Base-by-base conservation (phyloP, 345 rosid genomes). In the Populus deltoides region DNA sequence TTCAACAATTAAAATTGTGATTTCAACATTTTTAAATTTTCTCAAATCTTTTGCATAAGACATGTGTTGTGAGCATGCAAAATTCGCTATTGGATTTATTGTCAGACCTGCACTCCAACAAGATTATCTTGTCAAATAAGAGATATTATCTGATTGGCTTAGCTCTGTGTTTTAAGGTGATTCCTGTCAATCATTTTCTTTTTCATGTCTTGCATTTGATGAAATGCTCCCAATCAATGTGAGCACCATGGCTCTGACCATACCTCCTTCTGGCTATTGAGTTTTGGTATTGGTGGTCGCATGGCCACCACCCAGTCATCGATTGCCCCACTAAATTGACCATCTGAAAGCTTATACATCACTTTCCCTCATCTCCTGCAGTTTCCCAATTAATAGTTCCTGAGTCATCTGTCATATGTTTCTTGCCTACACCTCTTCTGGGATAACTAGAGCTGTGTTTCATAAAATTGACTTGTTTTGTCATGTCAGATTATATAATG, bases 121-220 rank as follows among this genome's bases (percentile, higher is more conserved):
- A 47, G 67, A 68, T 47, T 75, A 31, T 68, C 38, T 68, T 61
- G 74, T 45, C 72, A 71, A 70, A 17, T 78, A 66, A 72, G 84
- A 72, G 70, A 67, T 43, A 57, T 38, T 70, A 61, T 76, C 66
- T 62, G 36, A 71, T 63, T 71, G 63, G 36, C 45, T 24, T 49
- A 81, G 75, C 76, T 71, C 72, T 77, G 78, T 39, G 74, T 72
- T 41, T 41, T 67, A 5, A 51, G 76, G 75, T 70, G 74, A 75
- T 77, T 75, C 47, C 62, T 72, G 59, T 65, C 45, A 33, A 59
- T 38, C 25, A 7, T 78, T 61, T 65, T 27, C 41, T 61, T 73
- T 76, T 68, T 22, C 55, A 41, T 78, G 47, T 61, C 39, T 29
- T 47, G 29, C 33, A 8, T 4, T 4, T 0, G 10, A 10, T 62